A percentile compares a stretch with the other conserved stretches of the same genome.
Evolutionary conservation across 495 filamentous ascomycete species (phyloP).

Genomic region (Xylaria flabelliformis): DNA sequence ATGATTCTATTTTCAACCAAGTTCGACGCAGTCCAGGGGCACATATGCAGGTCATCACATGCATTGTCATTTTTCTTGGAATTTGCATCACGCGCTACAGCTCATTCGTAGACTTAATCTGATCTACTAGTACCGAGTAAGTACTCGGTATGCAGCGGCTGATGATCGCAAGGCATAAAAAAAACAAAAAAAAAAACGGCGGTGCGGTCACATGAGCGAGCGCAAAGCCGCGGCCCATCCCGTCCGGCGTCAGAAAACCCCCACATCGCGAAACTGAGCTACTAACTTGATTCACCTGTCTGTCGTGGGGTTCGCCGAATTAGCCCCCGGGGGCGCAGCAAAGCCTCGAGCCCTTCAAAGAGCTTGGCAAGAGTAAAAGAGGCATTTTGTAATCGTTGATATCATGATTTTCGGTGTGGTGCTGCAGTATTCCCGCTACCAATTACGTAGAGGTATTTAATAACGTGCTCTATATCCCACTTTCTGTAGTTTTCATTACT

Average conservation of each 20-base stretch:
- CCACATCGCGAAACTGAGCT: not conserved
- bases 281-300: not conserved
- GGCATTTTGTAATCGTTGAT: not conserved
- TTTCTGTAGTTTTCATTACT: not conserved
- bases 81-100: not conserved
- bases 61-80: not conserved
- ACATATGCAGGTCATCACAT: slow-evolving; percentile 14
- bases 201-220: slow-evolving; percentile 18
- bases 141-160: slow-evolving; percentile 1
- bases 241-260: not conserved
- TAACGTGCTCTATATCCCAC: slow-evolving; percentile 24
- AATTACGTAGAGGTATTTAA: slow-evolving; percentile 10
- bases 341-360: not conserved
- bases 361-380: slow-evolving; percentile 22
- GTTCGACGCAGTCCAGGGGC: not conserved
- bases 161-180: not conserved
- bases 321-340: not conserved
- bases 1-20: slow-evolving; percentile 3
- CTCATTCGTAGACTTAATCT: not conserved
- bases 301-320: not conserved
- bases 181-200: slow-evolving; percentile 3
- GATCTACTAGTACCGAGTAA: not conserved
- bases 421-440: not conserved
- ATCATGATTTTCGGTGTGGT: not conserved
- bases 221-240: slow-evolving; percentile 17